These are phyloP conservation scores for Bipolaris zeicola DNA, from an alignment of 2,329 filamentous ascomycete species.

Conservation along the genomic window DNA sequence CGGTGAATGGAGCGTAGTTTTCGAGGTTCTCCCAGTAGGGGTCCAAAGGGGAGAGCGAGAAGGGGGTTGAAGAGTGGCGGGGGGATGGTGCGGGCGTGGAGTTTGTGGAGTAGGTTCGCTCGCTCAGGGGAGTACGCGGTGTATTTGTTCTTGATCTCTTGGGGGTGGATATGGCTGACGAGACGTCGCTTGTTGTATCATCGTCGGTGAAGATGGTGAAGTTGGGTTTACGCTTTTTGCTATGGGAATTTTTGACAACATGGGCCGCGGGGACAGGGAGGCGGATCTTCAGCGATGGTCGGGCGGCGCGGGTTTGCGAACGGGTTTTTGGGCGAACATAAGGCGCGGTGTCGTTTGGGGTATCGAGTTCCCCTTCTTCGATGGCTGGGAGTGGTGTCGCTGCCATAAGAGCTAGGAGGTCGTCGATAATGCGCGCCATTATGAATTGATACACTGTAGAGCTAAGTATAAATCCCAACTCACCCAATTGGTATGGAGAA, in stretches of 20 bases:
- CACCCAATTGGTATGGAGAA: background rate
- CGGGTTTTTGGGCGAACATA: background rate
- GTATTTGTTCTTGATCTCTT: conserved; percentile 15
- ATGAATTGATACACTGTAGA: conserved; percentile 3
- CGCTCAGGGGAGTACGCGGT: conserved; percentile 15
- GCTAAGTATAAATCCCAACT: background rate
- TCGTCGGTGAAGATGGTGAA: conserved; percentile 25
- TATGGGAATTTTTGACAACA: background rate
- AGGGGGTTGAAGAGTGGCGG: conserved; percentile 15
- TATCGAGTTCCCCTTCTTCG: background rate
- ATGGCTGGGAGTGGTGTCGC: conserved; percentile 12
- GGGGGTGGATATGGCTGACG: background rate
- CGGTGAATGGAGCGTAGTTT: conserved; percentile 20
- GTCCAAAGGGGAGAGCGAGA: conserved; percentile 15
- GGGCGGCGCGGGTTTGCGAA: background rate
- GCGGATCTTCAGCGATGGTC: background rate
- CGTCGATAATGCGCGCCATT: conserved; percentile 12
- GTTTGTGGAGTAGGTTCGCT: conserved; percentile 11
- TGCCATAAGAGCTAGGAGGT: conserved; percentile 9
- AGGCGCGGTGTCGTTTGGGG: background rate
- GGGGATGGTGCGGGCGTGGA: conserved; percentile 18
- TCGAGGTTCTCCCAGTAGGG: conserved; percentile 25
- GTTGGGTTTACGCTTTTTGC: conserved; percentile 15
- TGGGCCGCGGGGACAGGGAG: background rate
- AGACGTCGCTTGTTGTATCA: background rate